Conservation (phyloP, 345 rosid species). For the Eucalyptus melliodora region DNA sequence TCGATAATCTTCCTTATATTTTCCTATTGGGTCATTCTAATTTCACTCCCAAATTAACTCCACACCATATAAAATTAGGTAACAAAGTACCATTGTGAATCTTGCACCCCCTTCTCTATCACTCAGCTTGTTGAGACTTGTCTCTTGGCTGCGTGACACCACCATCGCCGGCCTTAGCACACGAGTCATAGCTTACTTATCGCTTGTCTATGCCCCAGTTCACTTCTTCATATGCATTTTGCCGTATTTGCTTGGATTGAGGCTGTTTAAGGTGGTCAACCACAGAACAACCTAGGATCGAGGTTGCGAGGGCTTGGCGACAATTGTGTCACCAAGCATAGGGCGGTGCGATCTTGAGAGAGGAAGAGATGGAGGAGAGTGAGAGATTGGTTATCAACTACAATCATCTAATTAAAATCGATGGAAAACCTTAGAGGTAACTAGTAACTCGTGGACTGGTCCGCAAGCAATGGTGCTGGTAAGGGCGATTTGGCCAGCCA, state of each 20-base stretch:
- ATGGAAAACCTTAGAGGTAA: neutral
- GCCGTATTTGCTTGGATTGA: neutral
- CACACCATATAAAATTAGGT: no score
- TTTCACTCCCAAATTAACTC: no score
- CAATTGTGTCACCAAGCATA: neutral
- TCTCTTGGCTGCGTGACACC: neutral
- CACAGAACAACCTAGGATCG: neutral
- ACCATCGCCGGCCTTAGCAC: neutral
- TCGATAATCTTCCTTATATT: no score
- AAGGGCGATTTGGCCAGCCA: neutral
- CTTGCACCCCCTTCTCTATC: neutral
- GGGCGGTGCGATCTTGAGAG: neutral
- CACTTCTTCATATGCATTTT: neutral
- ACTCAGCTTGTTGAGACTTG: neutral
- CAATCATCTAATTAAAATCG: neutral
- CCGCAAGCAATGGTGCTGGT: neutral
- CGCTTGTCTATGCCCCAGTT: neutral
- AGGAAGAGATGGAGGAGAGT: neutral
- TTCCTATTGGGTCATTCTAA: no score
- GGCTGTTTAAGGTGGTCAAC: neutral
- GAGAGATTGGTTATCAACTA: neutral
- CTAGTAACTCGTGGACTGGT: neutral
- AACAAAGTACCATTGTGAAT: no score
- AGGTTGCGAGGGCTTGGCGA: neutral
- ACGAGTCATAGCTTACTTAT: neutral